Base-by-base conservation (phyloP, 441 rosid species). In the Jatropha podagrica region DNA sequence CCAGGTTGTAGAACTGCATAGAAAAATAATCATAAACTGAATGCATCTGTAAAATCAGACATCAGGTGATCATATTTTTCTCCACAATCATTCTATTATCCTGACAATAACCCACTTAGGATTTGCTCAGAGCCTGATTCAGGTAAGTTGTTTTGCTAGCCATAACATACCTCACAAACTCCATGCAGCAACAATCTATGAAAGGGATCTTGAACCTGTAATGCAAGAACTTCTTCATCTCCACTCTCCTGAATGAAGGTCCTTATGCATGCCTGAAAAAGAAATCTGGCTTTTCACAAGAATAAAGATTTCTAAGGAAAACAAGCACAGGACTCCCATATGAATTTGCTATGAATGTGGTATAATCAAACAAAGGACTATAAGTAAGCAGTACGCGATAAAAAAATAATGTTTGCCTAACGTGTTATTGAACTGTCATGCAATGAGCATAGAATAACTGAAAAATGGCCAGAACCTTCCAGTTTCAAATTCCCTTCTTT, bases 121-220 rank as follows among this genome's bases (percentile, higher is more conserved):
- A 44, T 44, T 41, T 41, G 46, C 38, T 73, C 23, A 42, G 10
- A 44, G 48, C 40, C 17, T 23, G 46, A 40, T 1, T 18, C 20
- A 32, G 6, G 11, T 8, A 52, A 56, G 17, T 38, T 37, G 17
- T 9, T 48, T 48, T 55, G 32, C 32, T 51, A 51, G 0, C 23
- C 49, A 55, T 42, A 61, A 32, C 40, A 74, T 88, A 91, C 97
- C 97, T 94, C 97, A 78, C 98, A 91, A 65, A 94, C 95, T 78
- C 97, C 98, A 74, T 94, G 98, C 79, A 92, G 85, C 78, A 94
- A 79, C 84, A 94, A 82, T 83, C 98, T 84, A 58, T 86, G 97
- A 72, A 95, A 95, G 59, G 97, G 92, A 76, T 95, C 98, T 85
- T 89, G 94, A 79, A 95, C 94, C 80, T 77, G 82, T 59, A 91